Base-by-base conservation (phyloP, 192 early-diverging fungal genomes). In the Physocladia obscura region DNA sequence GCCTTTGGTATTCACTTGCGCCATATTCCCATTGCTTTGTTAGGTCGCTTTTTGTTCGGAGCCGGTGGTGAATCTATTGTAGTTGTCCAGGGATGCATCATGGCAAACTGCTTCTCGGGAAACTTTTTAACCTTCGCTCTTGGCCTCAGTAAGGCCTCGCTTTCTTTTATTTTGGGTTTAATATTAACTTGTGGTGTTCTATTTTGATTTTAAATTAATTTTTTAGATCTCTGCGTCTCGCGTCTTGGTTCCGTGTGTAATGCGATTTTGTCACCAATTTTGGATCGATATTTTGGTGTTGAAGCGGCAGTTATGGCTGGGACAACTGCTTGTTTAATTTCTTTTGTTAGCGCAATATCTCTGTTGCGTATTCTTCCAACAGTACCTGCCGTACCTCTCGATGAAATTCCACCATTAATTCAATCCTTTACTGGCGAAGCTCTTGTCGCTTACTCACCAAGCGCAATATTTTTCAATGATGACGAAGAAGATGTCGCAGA, bases 201-300 rank as follows among this genome's bases (percentile, higher is more conserved):
- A n/a, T 57, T 32, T n/a, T n/a, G n/a, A n/a, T n/a, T n/a, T n/a
- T n/a, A n/a, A n/a, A n/a, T 31, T 17, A 27, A 40, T 19, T 35
- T 38, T 19, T 30, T 57, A 81, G 81, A 82, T 79, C 55, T 86
- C 2, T 80, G 80, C 55, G 77, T 86, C 39, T 74, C 77, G 2
- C 40, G 84, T 5, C 62, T 86, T 21, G 84, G 84, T 6, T 86
- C 84, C 17, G 81, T 86, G 40, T 71, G 74, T 5, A 86, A 86
- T 69, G 75, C 81, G 8, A 74, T 82, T 35, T 57, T 77, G 2
- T 86, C 84, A 2, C 84, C 84, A 3, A 67, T 80, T 8, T 75
- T 86, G 26, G 79, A 65, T 22, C 74, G 64, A 40, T 24, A 49
- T 4, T 73, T 13, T 0, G 62, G 62, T 8, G 50, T 64, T 3